A percentile compares a stretch with the other conserved stretches of the same genome.
Evolutionary conservation across 2,329 filamentous ascomycete genomes (phyloP).

Genomic region (Pseudogymnoascus sp.): DNA sequence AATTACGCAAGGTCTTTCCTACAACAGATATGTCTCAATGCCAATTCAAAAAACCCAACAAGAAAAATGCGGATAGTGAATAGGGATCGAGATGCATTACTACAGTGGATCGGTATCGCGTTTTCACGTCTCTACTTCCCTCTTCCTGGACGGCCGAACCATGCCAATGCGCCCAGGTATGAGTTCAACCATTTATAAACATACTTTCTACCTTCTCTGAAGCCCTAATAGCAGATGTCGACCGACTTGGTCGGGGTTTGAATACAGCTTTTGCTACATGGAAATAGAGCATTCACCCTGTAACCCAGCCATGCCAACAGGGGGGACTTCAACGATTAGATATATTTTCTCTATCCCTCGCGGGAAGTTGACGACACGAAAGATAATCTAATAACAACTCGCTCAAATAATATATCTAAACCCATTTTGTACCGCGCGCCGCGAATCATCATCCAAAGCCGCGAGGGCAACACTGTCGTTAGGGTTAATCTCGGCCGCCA

Average conservation of each 20-base stretch:
- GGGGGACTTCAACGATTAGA: background rate
- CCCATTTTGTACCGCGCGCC: background rate
- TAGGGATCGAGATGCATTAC: background rate
- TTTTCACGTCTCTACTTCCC: background rate
- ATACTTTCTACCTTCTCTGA: background rate
- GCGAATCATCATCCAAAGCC: constrained; percentile 5
- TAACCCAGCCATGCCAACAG: background rate
- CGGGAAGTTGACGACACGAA: background rate
- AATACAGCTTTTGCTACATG: background rate
- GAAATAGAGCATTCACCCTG: background rate
- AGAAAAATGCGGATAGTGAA: background rate
- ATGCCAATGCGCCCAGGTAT: background rate
- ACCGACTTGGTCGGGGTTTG: background rate
- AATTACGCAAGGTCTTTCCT: background rate
- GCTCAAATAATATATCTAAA: constrained; percentile 10
- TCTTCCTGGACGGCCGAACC: background rate
- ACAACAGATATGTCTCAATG: background rate
- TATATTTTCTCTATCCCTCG: background rate
- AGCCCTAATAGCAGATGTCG: background rate
- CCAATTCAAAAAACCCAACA: background rate
- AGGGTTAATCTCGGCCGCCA: background rate
- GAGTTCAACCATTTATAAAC: background rate
- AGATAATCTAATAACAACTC: background rate
- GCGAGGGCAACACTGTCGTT: background rate
- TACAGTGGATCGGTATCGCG: background rate